phyloP scores from a whole-genome alignment of 1,284 basidiomycete genomes.

The Ustilago tritici region DNA sequence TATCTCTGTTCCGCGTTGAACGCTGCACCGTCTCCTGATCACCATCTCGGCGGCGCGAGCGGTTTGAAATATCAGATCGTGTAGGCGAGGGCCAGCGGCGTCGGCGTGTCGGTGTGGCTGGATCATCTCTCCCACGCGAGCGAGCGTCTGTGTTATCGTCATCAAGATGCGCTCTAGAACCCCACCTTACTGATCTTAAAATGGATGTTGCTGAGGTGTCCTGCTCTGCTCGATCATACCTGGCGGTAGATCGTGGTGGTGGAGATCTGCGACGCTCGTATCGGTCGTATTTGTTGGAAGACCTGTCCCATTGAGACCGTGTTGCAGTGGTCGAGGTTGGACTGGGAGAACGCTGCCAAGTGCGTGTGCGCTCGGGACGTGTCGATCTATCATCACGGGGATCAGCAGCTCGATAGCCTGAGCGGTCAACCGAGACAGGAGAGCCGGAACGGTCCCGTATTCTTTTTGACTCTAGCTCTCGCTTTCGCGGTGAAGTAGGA shows the following conservation, averaged over 20 bases:
- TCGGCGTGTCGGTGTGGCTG: slow-evolving; percentile 11
- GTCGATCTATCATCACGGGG: slow-evolving; percentile 10
- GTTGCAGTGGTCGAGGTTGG: slow-evolving; percentile 11
- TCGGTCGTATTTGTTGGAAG: slow-evolving; percentile 13
- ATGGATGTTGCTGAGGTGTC: not conserved
- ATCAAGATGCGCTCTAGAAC: slow-evolving; percentile 8
- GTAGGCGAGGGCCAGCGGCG: slow-evolving; percentile 28
- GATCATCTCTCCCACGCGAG: slow-evolving; percentile 3
- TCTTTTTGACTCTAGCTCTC: slow-evolving; percentile 9
- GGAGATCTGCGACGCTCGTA: slow-evolving; percentile 29
- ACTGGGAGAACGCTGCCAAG: slow-evolving; percentile 27
- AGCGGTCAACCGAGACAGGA: slow-evolving; percentile 7
- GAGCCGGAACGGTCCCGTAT: slow-evolving; percentile 28
- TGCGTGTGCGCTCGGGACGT: slow-evolving; percentile 21
- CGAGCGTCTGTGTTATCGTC: slow-evolving; percentile 14
- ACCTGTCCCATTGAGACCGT: slow-evolving; percentile 5
- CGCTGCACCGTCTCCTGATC: slow-evolving; percentile 9
- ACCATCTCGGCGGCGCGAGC: slow-evolving; percentile 19
- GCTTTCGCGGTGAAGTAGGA: slow-evolving; percentile 28
- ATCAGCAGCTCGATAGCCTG: slow-evolving; percentile 13
- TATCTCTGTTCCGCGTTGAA: slow-evolving; percentile 10
- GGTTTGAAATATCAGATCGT: slow-evolving; percentile 26
- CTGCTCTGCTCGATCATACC: slow-evolving; percentile 9
- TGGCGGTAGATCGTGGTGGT: slow-evolving; percentile 5
- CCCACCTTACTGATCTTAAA: slow-evolving; percentile 17